phyloP scores from a whole-genome alignment of 345 rosid genomes.

The Moringa oleifera region DNA sequence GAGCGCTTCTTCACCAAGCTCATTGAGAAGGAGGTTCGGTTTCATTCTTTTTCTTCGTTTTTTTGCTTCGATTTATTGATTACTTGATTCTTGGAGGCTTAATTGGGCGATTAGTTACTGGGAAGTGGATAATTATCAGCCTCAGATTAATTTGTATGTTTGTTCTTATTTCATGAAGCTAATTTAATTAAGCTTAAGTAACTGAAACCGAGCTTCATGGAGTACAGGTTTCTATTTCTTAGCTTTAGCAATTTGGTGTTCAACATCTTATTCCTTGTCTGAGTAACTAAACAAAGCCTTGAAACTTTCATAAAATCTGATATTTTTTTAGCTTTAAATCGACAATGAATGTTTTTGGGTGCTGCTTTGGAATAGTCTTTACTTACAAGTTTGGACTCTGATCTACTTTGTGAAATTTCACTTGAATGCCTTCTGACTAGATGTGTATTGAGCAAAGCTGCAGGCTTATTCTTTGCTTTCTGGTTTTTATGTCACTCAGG shows the following conservation, averaged over 20 bases:
- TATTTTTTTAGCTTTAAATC: background rate
- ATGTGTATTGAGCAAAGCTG: background rate
- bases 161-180: background rate
- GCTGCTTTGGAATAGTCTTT: background rate
- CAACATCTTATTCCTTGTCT: no score
- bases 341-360: background rate
- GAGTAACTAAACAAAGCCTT: background rate
- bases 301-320: no score
- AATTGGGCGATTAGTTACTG: background rate
- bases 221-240: no score
- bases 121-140: background rate
- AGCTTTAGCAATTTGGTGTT: no score
- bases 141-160: background rate
- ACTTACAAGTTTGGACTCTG: slow-evolving; percentile 6
- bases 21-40: slow-evolving; percentile 82
- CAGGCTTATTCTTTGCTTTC: slow-evolving; percentile 4
- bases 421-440: background rate
- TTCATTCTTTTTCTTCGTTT: background rate
- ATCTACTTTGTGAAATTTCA: slow-evolving; percentile 1
- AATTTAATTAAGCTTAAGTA: background rate
- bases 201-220: no score
- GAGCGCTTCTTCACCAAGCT: slow-evolving; percentile 95
- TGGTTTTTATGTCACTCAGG: slow-evolving; percentile 36
- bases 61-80: background rate
- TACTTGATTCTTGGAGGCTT: background rate